A percentile compares a stretch with the other conserved stretches of the same genome.
Evolutionary conservation across 2,329 filamentous ascomycete genomes (phyloP).

Genomic region (Epichloe coenophiala): DNA sequence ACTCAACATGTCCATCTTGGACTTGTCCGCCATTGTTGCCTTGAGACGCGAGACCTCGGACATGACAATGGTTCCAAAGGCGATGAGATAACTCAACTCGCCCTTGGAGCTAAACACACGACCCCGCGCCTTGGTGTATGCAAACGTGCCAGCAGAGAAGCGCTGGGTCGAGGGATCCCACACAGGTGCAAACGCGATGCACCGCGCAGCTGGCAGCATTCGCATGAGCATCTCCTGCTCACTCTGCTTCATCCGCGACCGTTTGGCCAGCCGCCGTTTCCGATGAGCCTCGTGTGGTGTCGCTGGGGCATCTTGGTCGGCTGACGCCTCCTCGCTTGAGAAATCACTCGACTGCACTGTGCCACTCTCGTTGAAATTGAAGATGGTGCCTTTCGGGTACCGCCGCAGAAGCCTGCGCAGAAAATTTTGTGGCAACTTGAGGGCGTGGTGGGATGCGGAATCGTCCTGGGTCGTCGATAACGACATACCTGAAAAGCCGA

Average conservation of each 20-base stretch:
- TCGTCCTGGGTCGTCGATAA: conserved; percentile 19
- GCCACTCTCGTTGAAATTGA: conserved; percentile 28
- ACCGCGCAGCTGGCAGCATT: conserved; percentile 29
- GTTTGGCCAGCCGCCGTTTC: neutral
- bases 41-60: conserved; percentile 38
- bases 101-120: conserved; percentile 30
- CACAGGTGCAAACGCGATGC: conserved; percentile 32
- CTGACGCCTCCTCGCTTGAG: conserved; percentile 11
- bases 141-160: conserved; percentile 35
- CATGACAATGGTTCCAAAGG: conserved; percentile 42
- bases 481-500: conserved; percentile 23
- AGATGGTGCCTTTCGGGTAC: conserved; percentile 33
- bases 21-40: conserved; percentile 24
- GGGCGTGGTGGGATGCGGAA: conserved; percentile 5
- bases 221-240: conserved; percentile 16
- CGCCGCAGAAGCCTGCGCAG: conserved; percentile 27
- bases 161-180: conserved; percentile 31
- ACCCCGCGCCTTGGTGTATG: conserved; percentile 30
- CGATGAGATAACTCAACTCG: conserved; percentile 37
- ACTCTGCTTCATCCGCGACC: conserved; percentile 6
- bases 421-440: conserved; percentile 23
- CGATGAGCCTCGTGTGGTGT: neutral
- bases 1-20: conserved; percentile 44
- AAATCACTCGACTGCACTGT: conserved; percentile 19
- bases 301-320: neutral